phyloP scores from a whole-genome alignment of 192 early-diverging fungal species.

The Backusella tarrabulga region DNA sequence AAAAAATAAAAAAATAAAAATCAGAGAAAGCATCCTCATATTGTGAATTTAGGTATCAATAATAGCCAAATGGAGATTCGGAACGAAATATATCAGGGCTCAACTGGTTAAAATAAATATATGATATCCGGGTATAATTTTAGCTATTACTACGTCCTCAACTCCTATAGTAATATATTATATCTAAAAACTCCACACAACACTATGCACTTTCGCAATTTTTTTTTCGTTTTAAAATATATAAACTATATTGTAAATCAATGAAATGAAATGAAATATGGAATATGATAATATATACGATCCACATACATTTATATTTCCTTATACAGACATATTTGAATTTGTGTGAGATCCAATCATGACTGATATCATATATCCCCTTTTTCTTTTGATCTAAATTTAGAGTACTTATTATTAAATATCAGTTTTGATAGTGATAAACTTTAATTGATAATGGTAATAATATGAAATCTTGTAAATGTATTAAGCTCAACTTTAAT shows the following conservation, averaged over 20 bases:
- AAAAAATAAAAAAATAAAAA: too few species aligned
- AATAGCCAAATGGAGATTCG: neutral
- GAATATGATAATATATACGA: neutral
- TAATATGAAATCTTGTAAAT: neutral
- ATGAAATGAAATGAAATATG: neutral
- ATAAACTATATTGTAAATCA: neutral
- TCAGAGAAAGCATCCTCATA: too few species aligned
- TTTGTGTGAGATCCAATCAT: neutral
- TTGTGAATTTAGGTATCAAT: neutral
- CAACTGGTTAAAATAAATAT: neutral
- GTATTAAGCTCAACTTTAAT: too few species aligned
- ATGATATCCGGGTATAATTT: neutral
- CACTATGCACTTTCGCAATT: too few species aligned
- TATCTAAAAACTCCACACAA: too few species aligned
- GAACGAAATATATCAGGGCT: neutral
- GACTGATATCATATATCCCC: neutral
- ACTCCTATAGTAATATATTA: too few species aligned
- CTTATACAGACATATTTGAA: neutral
- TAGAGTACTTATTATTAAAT: conserved; percentile 1
- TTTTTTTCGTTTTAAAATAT: too few species aligned
- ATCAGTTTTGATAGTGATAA: neutral
- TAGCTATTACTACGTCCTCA: too few species aligned
- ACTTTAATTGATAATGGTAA: neutral
- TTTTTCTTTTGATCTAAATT: neutral
- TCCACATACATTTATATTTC: neutral